Evolutionary conservation across 2,329 filamentous ascomycete genomes (phyloP).

Genomic region (Ascochyta lentis): DNA sequence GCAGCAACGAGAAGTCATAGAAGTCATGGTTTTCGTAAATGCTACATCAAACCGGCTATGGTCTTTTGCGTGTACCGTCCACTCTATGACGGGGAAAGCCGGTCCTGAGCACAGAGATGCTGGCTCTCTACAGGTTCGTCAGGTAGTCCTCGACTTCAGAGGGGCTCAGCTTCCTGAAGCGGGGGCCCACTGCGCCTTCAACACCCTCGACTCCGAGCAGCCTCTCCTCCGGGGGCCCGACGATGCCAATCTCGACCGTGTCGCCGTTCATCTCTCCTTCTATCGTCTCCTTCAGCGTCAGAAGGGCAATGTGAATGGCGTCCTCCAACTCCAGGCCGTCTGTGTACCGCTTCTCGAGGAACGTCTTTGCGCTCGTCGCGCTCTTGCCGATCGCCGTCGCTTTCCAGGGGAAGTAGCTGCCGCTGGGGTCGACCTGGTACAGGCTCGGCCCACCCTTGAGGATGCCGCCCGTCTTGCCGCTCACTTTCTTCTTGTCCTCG

Average conservation of each 20-base stretch:
- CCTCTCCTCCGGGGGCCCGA: slow-evolving; percentile 92
- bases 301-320: slow-evolving; percentile 94
- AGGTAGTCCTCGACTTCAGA: slow-evolving; percentile 99
- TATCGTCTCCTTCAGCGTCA: slow-evolving; percentile 98
- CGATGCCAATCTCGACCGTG: slow-evolving; percentile 97
- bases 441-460: slow-evolving; percentile 95
- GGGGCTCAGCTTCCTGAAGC: slow-evolving; percentile 93
- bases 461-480: slow-evolving; percentile 91
- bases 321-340: slow-evolving; percentile 97
- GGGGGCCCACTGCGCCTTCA: slow-evolving; percentile 80
- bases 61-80: slow-evolving; percentile 4
- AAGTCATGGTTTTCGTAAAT: slow-evolving; percentile 34
- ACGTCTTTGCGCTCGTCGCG: slow-evolving; percentile 97
- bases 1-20: not conserved
- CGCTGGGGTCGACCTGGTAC: slow-evolving; percentile 98
- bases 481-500: slow-evolving; percentile 72
- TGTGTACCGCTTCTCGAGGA: slow-evolving; percentile 98
- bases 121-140: slow-evolving; percentile 81
- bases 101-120: not conserved
- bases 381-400: slow-evolving; percentile 99
- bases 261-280: slow-evolving; percentile 99
- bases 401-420: slow-evolving; percentile 99
- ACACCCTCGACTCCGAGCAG: slow-evolving; percentile 90
- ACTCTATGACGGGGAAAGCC: slow-evolving; percentile 15
- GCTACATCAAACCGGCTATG: slow-evolving; percentile 25